Base-by-base conservation (phyloP, 2,329 filamentous ascomycete species). In the Claviceps maximensis region DNA sequence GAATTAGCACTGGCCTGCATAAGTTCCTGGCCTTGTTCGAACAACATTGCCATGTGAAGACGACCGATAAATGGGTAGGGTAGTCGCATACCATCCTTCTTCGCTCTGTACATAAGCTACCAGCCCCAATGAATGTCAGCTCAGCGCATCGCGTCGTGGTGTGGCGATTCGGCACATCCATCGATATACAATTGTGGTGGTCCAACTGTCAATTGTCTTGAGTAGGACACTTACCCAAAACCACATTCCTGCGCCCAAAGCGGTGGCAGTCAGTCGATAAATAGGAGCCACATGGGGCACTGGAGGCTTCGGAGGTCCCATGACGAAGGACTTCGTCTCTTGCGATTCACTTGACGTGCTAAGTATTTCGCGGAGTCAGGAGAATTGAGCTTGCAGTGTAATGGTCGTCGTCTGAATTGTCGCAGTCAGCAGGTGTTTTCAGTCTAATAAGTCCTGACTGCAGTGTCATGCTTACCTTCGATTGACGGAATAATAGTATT, bases 241-340 rank as follows among this genome's bases (percentile, higher is more conserved):
- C 93, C 93, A 98, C 93, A 97, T 98, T 73, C 86, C 87, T 53
- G 93, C 93, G 61, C 89, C 87, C 58, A 98, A 77, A 57, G 84
- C 87, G 46, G 89, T 96, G 47, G 87, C 91, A 54, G 84, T 80
- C 70, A 91, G 86, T 67, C 88, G 82, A 76, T 97, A 95, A 59
- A 95, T 66, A 50, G 70, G 69, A 41, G 73, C 72, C 57, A 77
- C 76, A 59, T 76, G 75, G 58, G 76, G 73, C 61, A 70, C 63
- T 1, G 71, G 70, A 50, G 69, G 69, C 59, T 67, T 71, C 15
- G 67, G 67, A 41, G 66, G 67, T 12, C 67, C 66, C 59, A 64
- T 66, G 42, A 6, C 19, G 44, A 42, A 41, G 33, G 10, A 10
- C 9, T 33, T 27, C 21, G 33, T 21, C 33, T 47, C 27, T n/a